Evolutionary conservation across 148 eudicot species (phyloP).

Genomic region (Chenopodium quinoa): DNA sequence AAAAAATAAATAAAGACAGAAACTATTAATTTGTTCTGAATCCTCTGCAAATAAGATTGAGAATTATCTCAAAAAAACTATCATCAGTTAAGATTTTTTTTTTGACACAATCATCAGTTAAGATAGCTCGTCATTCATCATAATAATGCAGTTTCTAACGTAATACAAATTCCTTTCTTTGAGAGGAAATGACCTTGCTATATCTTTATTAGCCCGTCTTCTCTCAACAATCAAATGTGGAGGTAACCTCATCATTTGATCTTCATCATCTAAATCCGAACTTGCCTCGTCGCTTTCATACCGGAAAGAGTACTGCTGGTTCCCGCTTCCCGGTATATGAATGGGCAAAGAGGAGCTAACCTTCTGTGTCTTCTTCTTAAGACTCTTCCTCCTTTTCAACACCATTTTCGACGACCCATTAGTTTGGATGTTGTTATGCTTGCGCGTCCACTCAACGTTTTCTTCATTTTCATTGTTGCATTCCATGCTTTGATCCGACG

Average conservation of each 20-base stretch:
- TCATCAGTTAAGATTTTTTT: constrained; percentile 10
- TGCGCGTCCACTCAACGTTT: not conserved
- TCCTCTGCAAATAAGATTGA: not conserved
- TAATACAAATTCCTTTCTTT: constrained; percentile 38
- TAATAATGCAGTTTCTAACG: constrained; percentile 33
- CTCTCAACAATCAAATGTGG: constrained; percentile 38
- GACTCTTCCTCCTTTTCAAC: constrained; percentile 15
- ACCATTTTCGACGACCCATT: not conserved
- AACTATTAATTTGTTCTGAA: not conserved
- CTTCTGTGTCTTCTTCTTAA: constrained; percentile 6
- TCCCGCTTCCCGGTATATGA: not conserved
- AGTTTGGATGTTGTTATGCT: not conserved
- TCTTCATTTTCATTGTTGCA: not conserved
- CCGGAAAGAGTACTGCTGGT: not conserved
- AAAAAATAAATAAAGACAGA: too few relatives aligned
- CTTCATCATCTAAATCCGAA: not conserved
- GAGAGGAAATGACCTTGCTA: constrained; percentile 35
- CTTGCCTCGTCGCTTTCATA: constrained; percentile 8
- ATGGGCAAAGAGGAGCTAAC: constrained; percentile 12
- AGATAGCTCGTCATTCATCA: constrained; percentile 33
- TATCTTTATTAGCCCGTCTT: constrained; percentile 20
- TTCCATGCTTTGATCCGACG: not conserved
- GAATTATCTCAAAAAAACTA: too few relatives aligned
- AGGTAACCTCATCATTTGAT: constrained; percentile 21
- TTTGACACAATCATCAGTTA: not conserved